Evolutionary conservation across 257 asterid genomes (phyloP).

Genomic region (Solanum sitiens): DNA sequence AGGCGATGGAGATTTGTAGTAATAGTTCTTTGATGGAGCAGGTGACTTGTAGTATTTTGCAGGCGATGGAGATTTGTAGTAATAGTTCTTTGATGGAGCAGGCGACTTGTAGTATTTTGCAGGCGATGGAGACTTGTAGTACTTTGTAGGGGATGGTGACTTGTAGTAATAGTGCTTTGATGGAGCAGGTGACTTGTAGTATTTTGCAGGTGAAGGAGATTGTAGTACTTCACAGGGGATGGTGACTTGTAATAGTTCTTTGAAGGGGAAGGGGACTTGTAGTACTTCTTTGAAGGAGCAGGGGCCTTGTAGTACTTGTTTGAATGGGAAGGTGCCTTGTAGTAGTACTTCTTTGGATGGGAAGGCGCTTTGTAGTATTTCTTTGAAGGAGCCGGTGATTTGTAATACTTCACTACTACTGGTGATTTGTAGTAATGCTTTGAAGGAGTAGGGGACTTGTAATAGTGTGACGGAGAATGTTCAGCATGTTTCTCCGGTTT

Average conservation of each 20-base stretch:
- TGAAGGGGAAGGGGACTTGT: background rate
- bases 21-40: background rate
- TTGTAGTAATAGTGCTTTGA: background rate
- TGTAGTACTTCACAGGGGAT: background rate
- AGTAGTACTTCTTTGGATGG: background rate
- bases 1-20: background rate
- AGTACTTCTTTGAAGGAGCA: background rate
- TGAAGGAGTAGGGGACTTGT: background rate
- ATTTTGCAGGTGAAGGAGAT: background rate
- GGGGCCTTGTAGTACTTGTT: background rate
- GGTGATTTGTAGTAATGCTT: background rate
- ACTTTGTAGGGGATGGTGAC: background rate
- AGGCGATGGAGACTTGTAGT: background rate
- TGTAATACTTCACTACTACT: background rate
- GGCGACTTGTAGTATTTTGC: background rate
- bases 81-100: background rate
- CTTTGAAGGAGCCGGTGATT: background rate
- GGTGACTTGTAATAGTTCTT: background rate
- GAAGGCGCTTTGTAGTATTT: background rate
- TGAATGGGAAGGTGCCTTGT: background rate
- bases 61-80: background rate
- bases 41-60: background rate
- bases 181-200: background rate
- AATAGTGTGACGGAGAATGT: background rate
- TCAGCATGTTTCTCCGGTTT: background rate